These are phyloP conservation scores for Colletotrichum tabaci DNA, from an alignment of 2,329 filamentous ascomycete genomes.

Conservation along the genomic window DNA sequence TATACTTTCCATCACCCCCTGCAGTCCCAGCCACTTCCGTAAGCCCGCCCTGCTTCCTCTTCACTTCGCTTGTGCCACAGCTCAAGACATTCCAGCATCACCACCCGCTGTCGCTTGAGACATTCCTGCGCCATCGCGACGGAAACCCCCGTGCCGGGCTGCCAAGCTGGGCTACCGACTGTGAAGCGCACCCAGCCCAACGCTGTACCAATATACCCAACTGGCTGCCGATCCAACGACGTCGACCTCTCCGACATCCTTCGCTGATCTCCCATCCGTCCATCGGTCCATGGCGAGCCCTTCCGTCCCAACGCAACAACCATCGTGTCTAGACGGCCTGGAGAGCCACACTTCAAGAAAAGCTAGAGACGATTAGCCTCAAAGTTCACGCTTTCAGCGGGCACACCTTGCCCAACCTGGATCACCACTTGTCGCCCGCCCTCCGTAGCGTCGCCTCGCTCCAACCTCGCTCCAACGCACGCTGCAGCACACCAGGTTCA, in stretches of 20 bases:
- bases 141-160: slow-evolving; percentile 9
- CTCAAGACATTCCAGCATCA: slow-evolving; percentile 28
- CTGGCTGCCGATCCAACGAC: slow-evolving; percentile 26
- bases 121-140: slow-evolving; percentile 34
- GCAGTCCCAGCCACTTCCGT: slow-evolving; percentile 18
- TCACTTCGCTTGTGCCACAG: slow-evolving; percentile 11
- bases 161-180: background rate
- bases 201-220: slow-evolving; percentile 3
- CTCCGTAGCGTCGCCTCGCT: slow-evolving; percentile 14
- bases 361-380: background rate
- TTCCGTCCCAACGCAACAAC: slow-evolving; percentile 4
- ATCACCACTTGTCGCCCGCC: slow-evolving; percentile 28
- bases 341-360: background rate
- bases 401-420: background rate
- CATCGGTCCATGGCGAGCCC: slow-evolving; percentile 16
- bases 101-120: slow-evolving; percentile 31
- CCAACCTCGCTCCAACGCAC: background rate
- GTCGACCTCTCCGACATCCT: background rate
- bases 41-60: background rate
- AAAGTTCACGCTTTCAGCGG: slow-evolving; percentile 8
- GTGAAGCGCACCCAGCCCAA: slow-evolving; percentile 1
- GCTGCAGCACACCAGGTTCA: slow-evolving; percentile 27
- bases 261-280: background rate
- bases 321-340: slow-evolving; percentile 6
- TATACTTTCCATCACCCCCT: slow-evolving; percentile 2